These are phyloP conservation scores for Lasiosphaeria miniovina DNA, from an alignment of 495 filamentous ascomycete genomes.

Conservation along the genomic window DNA sequence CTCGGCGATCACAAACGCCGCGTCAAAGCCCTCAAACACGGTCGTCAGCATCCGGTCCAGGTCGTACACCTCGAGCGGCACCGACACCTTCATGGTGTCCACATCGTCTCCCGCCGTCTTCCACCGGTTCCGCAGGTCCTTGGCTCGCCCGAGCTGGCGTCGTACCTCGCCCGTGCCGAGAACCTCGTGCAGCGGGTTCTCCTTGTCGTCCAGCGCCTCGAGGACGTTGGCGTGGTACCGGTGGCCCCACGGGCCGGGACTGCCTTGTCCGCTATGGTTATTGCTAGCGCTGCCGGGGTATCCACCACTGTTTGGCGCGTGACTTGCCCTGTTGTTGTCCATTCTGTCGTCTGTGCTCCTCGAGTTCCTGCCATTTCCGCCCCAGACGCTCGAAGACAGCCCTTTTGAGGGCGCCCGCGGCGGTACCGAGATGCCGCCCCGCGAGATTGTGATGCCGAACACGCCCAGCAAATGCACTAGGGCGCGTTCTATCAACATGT, in stretches of 20 bases:
- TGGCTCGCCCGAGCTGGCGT: constrained; percentile 53
- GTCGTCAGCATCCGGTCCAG: constrained; percentile 51
- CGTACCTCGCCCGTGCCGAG: constrained; percentile 49
- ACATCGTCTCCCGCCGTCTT: constrained; percentile 57
- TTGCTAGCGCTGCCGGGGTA: neutral
- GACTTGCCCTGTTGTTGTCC: neutral
- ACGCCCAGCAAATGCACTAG: constrained; percentile 59
- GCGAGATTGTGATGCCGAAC: constrained; percentile 49
- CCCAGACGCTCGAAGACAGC: constrained; percentile 1
- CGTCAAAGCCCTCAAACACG: constrained; percentile 41
- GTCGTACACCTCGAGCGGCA: constrained; percentile 52
- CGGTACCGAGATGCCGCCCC: constrained; percentile 2
- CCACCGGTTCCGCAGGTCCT: constrained; percentile 66
- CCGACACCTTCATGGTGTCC: constrained; percentile 37
- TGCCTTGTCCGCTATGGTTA: neutral
- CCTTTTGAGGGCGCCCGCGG: neutral
- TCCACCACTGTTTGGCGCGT: neutral
- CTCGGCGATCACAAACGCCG: constrained; percentile 31
- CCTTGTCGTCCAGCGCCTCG: constrained; percentile 46
- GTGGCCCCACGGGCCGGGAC: constrained; percentile 32
- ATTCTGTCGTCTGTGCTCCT: neutral
- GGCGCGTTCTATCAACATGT: constrained; percentile 62
- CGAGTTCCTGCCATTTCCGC: neutral
- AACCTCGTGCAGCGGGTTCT: constrained; percentile 49
- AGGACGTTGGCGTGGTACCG: constrained; percentile 65